Base-by-base conservation (phyloP, 1,139 yeast genomes). In the Sugiyamaella paludigena region DNA sequence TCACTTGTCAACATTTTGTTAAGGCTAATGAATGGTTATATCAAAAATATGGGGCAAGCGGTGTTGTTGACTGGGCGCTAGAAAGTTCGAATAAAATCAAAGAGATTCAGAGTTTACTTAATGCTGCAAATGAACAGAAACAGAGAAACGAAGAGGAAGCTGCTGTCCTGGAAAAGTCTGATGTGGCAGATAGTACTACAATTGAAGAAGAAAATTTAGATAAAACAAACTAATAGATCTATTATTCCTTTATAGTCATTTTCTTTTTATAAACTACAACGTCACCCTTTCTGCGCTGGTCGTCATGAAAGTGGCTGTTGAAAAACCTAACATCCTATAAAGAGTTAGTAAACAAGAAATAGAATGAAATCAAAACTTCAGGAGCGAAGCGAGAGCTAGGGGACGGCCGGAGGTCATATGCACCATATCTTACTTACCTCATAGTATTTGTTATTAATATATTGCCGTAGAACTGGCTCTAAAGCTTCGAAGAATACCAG, bases 241-340 rank as follows among this genome's bases (percentile, higher is more conserved):
- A 26, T n/a, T 38, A 7, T n/a, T 30, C 6, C 16, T 29, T 16
- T 8, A 35, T 2, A 27, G 5, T 10, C 36, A 32, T 31, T 31
- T 43, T 15, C 19, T 36, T 40, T 26, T 29, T 52, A 57, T 79
- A 85, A 2, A 89, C 79, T 6, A 88, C 69, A 1, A 91, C 72
- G 62, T 88, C 92, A 1, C 99, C 98, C 1, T 64, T 60, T 53
- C 98, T 74, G 52, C 98, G 74, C 41, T 70, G 62, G 64, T 94
- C 98, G 86, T 97, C 95, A 66, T 91, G 98, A 63, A 82, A 79
- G 50, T 80, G 78, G 37, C 89, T 79, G 59, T 92, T 92, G 73
- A 87, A 91, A 51, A 86, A 75, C 33, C 91, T 71, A 7, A 67
- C 64, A 29, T 55, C 53, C 43, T 53, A 45, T 15, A 24, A 13